Conservation (phyloP, 805 yeast genomes). For the Zygoascus ofunaensis region DNA sequence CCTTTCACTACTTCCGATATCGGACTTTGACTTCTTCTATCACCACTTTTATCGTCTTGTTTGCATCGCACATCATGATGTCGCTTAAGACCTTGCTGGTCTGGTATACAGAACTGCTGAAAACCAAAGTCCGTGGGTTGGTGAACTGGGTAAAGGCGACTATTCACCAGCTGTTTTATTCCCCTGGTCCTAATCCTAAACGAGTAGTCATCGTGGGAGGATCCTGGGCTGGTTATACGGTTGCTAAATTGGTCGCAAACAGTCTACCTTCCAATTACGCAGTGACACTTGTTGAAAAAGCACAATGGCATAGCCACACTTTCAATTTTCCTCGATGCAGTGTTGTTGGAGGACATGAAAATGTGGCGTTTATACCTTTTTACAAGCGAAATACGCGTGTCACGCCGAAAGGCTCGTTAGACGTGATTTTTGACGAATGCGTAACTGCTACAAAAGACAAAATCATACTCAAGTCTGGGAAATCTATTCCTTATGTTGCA, state of each 20-base stretch:
- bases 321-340: constrained; percentile 10
- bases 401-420: constrained; percentile 5
- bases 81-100: background rate
- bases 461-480: constrained; percentile 2
- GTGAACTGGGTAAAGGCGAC: background rate
- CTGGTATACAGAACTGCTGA: background rate
- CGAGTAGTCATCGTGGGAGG: constrained; percentile 10
- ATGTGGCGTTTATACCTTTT: constrained; percentile 9
- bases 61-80: background rate
- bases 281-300: constrained; percentile 6
- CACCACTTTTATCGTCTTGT: too few species aligned
- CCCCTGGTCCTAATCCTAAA: constrained; percentile 6
- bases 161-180: background rate
- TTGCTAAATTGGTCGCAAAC: constrained; percentile 8
- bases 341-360: constrained; percentile 7
- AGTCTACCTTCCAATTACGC: constrained; percentile 1
- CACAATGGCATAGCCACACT: constrained; percentile 5
- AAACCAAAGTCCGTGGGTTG: background rate
- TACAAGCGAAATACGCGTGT: constrained; percentile 2
- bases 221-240: constrained; percentile 10
- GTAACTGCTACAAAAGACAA: background rate
- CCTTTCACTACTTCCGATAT: too few species aligned
- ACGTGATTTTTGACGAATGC: constrained; percentile 6
- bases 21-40: too few species aligned
- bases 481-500: constrained; percentile 1